Conservation (phyloP, 805 yeast genomes). For the Groenewaldozyma tartarivorans region DNA sequence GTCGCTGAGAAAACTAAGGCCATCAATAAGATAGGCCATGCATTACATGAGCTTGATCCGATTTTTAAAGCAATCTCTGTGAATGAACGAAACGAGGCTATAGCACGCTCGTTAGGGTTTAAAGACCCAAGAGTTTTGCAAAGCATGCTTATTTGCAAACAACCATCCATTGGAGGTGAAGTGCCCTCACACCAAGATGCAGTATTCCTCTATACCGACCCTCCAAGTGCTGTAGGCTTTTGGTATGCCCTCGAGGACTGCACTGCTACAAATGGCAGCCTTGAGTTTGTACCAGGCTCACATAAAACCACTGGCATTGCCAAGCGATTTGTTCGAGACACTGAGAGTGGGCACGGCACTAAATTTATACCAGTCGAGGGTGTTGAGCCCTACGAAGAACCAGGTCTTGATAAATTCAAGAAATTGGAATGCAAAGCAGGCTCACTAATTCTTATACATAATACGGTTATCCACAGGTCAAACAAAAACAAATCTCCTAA, state of each 20-base stretch:
- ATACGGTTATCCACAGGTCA: constrained; percentile 63
- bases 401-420: constrained; percentile 36
- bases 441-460: constrained; percentile 59
- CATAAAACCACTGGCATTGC: constrained; percentile 48
- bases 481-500: constrained; percentile 44
- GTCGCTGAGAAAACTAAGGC: constrained; percentile 44
- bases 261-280: constrained; percentile 55
- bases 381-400: constrained; percentile 22
- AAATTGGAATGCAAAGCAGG: constrained; percentile 62
- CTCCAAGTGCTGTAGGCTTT: constrained; percentile 64
- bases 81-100: constrained; percentile 37
- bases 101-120: constrained; percentile 45
- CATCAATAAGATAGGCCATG: constrained; percentile 74
- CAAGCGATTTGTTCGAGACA: constrained; percentile 52
- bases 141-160: constrained; percentile 72
- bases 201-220: constrained; percentile 60
- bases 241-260: constrained; percentile 80
- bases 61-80: constrained; percentile 44
- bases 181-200: constrained; percentile 78
- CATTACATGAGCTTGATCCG: constrained; percentile 49
- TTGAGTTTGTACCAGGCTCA: constrained; percentile 60
- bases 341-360: constrained; percentile 41
- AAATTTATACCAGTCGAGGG: constrained; percentile 37
- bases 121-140: constrained; percentile 65
- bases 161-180: constrained; percentile 60